Evolutionary conservation across 2,329 filamentous ascomycete species (phyloP), one percentile per base, ranked within the genome.

Genomic region (Zasmidium cellare): DNA sequence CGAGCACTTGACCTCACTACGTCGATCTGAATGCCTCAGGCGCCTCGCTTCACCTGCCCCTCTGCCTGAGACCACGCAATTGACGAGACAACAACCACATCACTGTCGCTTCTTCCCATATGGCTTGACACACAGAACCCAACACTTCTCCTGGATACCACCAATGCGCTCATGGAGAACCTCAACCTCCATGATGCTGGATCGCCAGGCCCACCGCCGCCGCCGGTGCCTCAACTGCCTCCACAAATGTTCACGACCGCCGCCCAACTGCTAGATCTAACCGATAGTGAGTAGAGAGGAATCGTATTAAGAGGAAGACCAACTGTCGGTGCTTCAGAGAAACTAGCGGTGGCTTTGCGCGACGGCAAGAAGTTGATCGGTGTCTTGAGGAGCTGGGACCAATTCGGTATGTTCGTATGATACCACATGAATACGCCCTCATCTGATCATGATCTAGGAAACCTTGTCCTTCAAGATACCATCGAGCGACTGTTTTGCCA

Each of bases 231-330:
- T 63, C 89, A 91, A 76, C 80, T 93, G 41, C 90, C 90, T 14
- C 92, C 92, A 59, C 93, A 99, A 80, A 97, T 97, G 89, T 99
- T 99, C 79, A 96, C 94, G 18, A 99, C 94, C 28, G 94, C 94
- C 28, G 92, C 94, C 55, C 94, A 97, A 80, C 81, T 99, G 58
- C 81, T 99, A 58, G 94, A 99, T 74, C 83, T 99, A 70, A 97
- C 94, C 69, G 94, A 99, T 79, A 99, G 93, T 97, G 86, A 80
- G 66, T 67, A 45, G 22, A 19, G 16, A 41, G n/a, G 5, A 12
- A 20, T 28, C 9, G 24, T 35, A 20, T 28, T 38, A 53, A 51
- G 20, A 56, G 45, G 47, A 50, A 57, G 58, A 47, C 53, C 59
- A 62, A 58, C 70, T 69, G 56, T 56, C 62, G 56, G 54, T 28